Conservation (phyloP, 176 grass and related monocot species). For the Musa itinerans region DNA sequence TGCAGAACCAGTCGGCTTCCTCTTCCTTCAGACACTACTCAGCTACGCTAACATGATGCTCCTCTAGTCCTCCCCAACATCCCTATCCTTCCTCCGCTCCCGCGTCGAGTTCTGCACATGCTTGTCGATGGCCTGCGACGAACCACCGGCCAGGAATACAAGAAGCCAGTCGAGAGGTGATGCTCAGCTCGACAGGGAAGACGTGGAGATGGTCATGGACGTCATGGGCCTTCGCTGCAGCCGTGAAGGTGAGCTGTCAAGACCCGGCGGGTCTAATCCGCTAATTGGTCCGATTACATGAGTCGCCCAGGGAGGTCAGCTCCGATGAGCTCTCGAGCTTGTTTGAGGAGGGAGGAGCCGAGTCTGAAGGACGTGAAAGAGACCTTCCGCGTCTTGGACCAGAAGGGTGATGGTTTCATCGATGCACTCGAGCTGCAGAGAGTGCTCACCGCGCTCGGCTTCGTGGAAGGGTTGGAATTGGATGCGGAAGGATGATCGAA, state of each 20-base stretch:
- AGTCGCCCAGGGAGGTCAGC: neutral
- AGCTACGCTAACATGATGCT: too few species aligned
- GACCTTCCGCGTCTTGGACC: constrained; percentile 1
- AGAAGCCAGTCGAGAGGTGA: neutral
- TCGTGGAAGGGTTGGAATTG: neutral
- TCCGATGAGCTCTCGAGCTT: neutral
- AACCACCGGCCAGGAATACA: too few species aligned
- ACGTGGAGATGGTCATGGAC: constrained; percentile 1
- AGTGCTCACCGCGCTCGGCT: neutral
- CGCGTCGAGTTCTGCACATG: too few species aligned
- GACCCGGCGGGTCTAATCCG: too few species aligned
- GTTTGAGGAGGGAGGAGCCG: constrained; percentile 4
- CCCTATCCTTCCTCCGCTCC: too few species aligned
- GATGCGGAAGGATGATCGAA: neutral
- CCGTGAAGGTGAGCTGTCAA: too few species aligned
- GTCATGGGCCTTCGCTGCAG: neutral
- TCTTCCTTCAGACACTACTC: too few species aligned
- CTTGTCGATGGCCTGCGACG: too few species aligned
- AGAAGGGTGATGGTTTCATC: neutral
- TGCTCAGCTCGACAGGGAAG: neutral
- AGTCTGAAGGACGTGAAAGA: constrained; percentile 1
- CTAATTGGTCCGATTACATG: neutral
- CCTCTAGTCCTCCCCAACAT: too few species aligned
- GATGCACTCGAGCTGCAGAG: neutral
- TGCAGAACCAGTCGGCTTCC: too few species aligned